Percentiles rank a stretch among this genome's conserved stretches.
These are phyloP conservation scores for Torrubiella hemipterigena DNA, from an alignment of 2,329 filamentous ascomycete species.

Conservation along the genomic window DNA sequence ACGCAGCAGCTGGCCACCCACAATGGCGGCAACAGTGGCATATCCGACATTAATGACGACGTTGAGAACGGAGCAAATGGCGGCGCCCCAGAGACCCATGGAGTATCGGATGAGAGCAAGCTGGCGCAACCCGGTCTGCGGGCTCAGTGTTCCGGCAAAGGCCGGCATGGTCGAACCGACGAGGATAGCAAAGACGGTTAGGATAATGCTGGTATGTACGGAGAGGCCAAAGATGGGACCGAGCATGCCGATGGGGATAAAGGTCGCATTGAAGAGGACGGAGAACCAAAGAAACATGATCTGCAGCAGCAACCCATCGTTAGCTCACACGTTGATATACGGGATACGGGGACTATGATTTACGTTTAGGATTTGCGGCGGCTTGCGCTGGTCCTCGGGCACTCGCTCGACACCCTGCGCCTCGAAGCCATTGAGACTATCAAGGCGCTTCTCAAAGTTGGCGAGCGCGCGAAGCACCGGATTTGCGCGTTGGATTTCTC, in stretches of 20 bases:
- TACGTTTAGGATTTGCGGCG: constrained; percentile 1
- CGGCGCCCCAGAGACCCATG: constrained; percentile 12
- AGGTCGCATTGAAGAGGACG: constrained; percentile 6
- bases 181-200: constrained; percentile 4
- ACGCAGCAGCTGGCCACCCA: constrained; percentile 11
- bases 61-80: constrained; percentile 11
- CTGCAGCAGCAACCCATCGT: not conserved
- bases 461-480: not conserved
- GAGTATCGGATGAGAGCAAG: constrained; percentile 6
- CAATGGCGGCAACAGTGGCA: constrained; percentile 10
- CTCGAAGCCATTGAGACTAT: not conserved
- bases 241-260: constrained; percentile 7
- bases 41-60: constrained; percentile 11
- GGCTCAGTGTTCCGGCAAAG: not conserved
- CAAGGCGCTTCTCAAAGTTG: not conserved
- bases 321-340: not conserved
- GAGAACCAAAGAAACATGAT: constrained; percentile 9
- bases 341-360: not conserved
- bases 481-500: not conserved
- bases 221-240: constrained; percentile 7
- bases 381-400: constrained; percentile 1
- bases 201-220: constrained; percentile 6
- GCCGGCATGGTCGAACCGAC: constrained; percentile 3
- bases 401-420: not conserved
- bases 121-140: constrained; percentile 6